phyloP scores from a whole-genome alignment of 2,329 filamentous ascomycete species.

The Acrocalymma vagum region DNA sequence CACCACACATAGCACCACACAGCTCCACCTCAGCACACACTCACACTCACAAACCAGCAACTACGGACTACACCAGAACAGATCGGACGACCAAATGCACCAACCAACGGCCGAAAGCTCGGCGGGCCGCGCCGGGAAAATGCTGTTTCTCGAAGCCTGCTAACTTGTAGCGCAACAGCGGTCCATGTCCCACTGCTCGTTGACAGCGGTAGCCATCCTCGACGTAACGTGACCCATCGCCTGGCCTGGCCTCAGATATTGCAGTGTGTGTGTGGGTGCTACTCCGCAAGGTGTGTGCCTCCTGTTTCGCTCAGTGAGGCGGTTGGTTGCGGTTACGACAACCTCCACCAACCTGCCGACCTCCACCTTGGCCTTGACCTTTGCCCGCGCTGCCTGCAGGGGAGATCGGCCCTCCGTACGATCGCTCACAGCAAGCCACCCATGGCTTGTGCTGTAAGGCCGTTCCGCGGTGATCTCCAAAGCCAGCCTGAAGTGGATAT shows the following conservation, averaged over 20 bases:
- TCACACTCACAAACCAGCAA: no score
- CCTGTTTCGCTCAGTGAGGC: no score
- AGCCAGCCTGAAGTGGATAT: conserved; percentile 24
- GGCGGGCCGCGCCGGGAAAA: conserved; percentile 50
- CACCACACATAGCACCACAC: no score
- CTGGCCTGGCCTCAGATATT: no score
- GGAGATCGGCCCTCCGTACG: conserved; percentile 36
- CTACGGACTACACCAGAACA: no score
- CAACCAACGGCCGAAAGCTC: conserved; percentile 47
- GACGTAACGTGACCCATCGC: conserved; percentile 37
- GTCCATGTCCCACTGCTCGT: conserved; percentile 32
- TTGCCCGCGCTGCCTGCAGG: no score
- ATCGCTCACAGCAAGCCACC: conserved; percentile 38
- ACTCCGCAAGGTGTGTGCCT: no score
- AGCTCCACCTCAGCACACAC: no score
- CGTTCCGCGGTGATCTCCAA: conserved; percentile 40
- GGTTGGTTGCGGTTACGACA: conserved; percentile 40
- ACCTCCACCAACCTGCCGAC: conserved; percentile 36
- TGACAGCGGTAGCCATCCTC: conserved; percentile 41
- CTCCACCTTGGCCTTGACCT: no score
- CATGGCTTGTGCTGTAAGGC: conserved; percentile 26
- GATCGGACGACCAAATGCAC: conserved; percentile 7
- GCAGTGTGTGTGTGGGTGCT: no score
- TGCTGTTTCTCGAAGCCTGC: conserved; percentile 48
- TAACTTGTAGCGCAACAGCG: conserved; percentile 35